Evolutionary conservation across 192 early-diverging fungal genomes (phyloP).

Genomic region (Coemansia sp.): DNA sequence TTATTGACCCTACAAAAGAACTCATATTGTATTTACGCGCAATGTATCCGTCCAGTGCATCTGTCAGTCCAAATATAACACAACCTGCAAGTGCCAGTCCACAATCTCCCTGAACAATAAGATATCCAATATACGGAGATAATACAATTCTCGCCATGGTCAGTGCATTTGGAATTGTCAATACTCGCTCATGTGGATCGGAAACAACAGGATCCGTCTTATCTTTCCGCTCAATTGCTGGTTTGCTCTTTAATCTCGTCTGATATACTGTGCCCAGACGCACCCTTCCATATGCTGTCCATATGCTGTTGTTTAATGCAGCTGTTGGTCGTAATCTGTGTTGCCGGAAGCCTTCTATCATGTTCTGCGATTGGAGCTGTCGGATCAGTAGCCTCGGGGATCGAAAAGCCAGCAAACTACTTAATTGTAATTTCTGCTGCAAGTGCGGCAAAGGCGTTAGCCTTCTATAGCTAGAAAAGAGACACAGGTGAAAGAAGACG

Average conservation of each 20-base stretch:
- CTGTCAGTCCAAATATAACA: slow-evolving; percentile 79
- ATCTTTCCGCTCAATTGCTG: background rate
- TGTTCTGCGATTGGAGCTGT: background rate
- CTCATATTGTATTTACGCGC: slow-evolving; percentile 83
- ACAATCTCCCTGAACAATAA: slow-evolving; percentile 75
- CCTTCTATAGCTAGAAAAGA: background rate
- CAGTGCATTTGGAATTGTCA: slow-evolving; percentile 87
- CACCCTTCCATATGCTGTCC: background rate
- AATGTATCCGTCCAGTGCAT: slow-evolving; percentile 87
- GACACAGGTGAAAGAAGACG: background rate
- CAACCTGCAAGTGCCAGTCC: slow-evolving; percentile 71
- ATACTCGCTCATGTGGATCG: slow-evolving; percentile 71
- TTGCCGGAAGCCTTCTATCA: background rate
- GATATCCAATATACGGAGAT: slow-evolving; percentile 86
- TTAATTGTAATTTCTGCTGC: background rate
- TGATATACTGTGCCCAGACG: background rate
- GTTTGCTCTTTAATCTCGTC: background rate
- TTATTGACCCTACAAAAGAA: slow-evolving; percentile 81
- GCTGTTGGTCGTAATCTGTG: background rate
- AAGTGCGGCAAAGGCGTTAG: background rate
- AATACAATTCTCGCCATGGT: slow-evolving; percentile 76
- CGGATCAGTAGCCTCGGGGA: background rate
- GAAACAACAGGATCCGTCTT: background rate
- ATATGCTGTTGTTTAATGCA: background rate
- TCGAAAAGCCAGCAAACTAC: background rate